These are phyloP conservation scores for Malassezia arunalokei DNA, from an alignment of 1,284 basidiomycete genomes.

Conservation along the genomic window DNA sequence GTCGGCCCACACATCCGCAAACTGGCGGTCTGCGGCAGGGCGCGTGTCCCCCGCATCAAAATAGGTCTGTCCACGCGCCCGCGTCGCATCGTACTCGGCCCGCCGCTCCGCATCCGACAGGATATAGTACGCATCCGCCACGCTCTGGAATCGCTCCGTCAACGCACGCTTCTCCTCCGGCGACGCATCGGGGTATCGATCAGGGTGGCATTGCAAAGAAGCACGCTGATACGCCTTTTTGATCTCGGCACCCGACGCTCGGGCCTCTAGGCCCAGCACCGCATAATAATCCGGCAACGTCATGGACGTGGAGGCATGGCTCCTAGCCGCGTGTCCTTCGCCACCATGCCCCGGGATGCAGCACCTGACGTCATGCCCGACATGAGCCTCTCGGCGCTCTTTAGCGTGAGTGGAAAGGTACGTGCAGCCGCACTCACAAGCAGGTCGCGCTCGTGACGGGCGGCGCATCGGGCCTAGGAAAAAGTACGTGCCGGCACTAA, in stretches of 20 bases:
- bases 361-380: conserved; percentile 48
- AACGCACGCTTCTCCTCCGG: conserved; percentile 58
- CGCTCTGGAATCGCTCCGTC: conserved; percentile 49
- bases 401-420: conserved; percentile 62
- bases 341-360: conserved; percentile 37
- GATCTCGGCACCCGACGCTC: conserved; percentile 61
- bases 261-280: conserved; percentile 49
- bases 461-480: conserved; percentile 49
- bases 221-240: conserved; percentile 69
- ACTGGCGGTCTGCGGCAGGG: conserved; percentile 31
- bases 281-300: conserved; percentile 12
- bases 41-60: conserved; percentile 28
- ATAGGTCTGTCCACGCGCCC: conserved; percentile 24
- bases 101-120: conserved; percentile 65
- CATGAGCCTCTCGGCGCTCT: conserved; percentile 55
- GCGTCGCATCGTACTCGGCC: conserved; percentile 57
- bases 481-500: conserved; percentile 23
- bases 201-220: conserved; percentile 68
- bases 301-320: neutral
- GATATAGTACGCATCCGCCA: conserved; percentile 92
- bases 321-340: neutral
- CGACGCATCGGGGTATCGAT: conserved; percentile 65
- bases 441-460: conserved; percentile 63
- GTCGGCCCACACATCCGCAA: conserved; percentile 41
- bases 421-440: neutral